Evolutionary conservation across 2,329 filamentous ascomycete genomes (phyloP).

Genomic region (Diaporthe nobilis): DNA sequence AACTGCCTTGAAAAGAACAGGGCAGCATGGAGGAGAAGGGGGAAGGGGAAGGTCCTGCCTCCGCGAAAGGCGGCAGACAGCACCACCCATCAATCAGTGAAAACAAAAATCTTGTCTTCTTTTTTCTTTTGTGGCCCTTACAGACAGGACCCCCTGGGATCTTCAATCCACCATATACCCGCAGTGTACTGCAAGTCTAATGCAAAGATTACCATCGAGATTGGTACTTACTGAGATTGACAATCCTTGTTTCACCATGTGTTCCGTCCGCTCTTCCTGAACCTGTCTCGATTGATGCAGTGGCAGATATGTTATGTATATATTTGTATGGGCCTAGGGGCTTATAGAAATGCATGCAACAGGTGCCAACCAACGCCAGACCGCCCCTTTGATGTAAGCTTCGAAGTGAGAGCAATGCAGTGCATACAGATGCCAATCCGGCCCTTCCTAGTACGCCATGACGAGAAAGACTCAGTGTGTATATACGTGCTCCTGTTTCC

Average conservation of each 20-base stretch:
- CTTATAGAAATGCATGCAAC: background rate
- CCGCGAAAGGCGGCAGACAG: conserved; percentile 1
- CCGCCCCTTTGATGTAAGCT: background rate
- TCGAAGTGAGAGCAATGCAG: conserved; percentile 19
- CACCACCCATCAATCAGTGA: background rate
- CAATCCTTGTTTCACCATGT: background rate
- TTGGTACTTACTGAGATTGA: conserved; percentile 8
- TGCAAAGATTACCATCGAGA: conserved; percentile 25
- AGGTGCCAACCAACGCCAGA: conserved; percentile 12
- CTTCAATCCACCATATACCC: conserved; percentile 32
- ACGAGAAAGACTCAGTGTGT: background rate
- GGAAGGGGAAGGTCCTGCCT: background rate
- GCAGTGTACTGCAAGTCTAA: conserved; percentile 36
- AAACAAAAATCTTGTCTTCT: conserved; percentile 1
- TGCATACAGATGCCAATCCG: background rate
- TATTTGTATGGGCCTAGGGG: background rate
- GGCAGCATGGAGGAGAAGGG: background rate
- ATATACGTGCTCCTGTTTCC: background rate
- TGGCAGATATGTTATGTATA: background rate
- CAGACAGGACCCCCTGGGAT: conserved; percentile 26
- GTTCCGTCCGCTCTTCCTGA: background rate
- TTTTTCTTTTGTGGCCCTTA: conserved; percentile 10
- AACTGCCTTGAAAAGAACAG: background rate
- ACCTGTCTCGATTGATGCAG: conserved; percentile 1
- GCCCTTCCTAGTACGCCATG: background rate